Evolutionary conservation across 2,329 filamentous ascomycete genomes (phyloP), one percentile per base, ranked within the genome.

Genomic region (Neofusicoccum cordaticola): DNA sequence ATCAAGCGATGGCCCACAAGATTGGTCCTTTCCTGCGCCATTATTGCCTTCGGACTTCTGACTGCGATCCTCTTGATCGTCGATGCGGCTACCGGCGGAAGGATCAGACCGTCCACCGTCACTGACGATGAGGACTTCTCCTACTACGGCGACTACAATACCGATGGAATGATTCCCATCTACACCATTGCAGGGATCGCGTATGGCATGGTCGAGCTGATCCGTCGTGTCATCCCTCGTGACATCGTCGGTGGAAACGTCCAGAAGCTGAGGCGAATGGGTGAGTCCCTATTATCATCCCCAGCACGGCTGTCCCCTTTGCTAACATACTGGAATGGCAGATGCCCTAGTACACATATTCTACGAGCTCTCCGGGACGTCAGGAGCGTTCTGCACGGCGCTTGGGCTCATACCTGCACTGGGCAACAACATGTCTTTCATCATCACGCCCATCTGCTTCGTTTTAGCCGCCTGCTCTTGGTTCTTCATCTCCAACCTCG

Each of bases 211-310:
- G 80, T 84, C 12, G 82, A 84, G 70, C 74, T 84, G 34, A 82
- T 84, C 63, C 78, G 82, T 13, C 74, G 81, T 41, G 80, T 83
- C 50, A 84, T 84, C 44, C 82, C 82, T 2, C 73, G 81, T 42
- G 82, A 84, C 65, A 81, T 84, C 39, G 82, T 84, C 1, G 82
- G 82, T 22, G 82, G 82, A 41, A 78, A 84, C 65, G 75, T 83
- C 1, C 78, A 81, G 52, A 84, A 83, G 68, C 73, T 84, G 15
- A 77, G 80, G 53, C 78, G 77, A 37, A 80, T 83, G 78, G 82
- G 56, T 47, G 31, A 47, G 42, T 45, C 1, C 39, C 13, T 35
- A 13, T 1, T 2, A 81, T 7, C 5, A 1, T 31, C 27, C 6
- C 27, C 27, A 31, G 4, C 27, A 1, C 27, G 27, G 27, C 27